Conservation (phyloP, 768 basidiomycete species). For the Suillus hirtellus region DNA sequence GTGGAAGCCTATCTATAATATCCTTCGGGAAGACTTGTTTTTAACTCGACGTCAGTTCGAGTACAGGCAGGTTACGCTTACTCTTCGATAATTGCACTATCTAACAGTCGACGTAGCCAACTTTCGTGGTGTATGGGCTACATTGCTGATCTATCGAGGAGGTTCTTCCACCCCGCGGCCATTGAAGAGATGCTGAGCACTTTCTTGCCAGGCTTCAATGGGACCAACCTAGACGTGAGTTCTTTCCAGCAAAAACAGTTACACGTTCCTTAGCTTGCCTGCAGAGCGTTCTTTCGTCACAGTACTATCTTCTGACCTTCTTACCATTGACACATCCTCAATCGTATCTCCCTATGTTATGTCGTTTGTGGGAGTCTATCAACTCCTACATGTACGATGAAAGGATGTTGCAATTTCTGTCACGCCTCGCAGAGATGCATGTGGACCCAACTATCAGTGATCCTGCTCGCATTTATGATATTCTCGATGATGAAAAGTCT, state of each 20-base stretch:
- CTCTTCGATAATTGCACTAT: conserved; percentile 1
- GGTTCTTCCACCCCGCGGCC: conserved; percentile 89
- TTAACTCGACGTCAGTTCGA: conserved; percentile 75
- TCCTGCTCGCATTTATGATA: conserved; percentile 61
- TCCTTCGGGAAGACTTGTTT: conserved; percentile 74
- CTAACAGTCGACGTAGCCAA: conserved; percentile 44
- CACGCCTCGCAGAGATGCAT: conserved; percentile 77
- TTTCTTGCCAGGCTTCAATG: conserved; percentile 79
- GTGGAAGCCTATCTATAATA: conserved; percentile 77
- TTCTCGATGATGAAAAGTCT: conserved; percentile 63
- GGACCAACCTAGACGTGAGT: conserved; percentile 70
- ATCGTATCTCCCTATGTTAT: conserved; percentile 79
- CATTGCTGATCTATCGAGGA: conserved; percentile 63
- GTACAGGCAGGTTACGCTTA: conserved; percentile 55
- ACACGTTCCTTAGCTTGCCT: conserved; percentile 58
- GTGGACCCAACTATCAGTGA: conserved; percentile 70
- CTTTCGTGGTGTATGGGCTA: conserved; percentile 78
- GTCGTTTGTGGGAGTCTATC: conserved; percentile 85
- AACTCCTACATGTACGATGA: conserved; percentile 91
- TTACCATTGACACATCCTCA: conserved; percentile 85
- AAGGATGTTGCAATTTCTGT: conserved; percentile 82
- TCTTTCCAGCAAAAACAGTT: background rate
- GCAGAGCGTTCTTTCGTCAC: conserved; percentile 73
- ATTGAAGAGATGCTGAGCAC: conserved; percentile 86
- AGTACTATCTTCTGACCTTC: conserved; percentile 85